A percentile compares a stretch with the other conserved stretches of the same genome.
phyloP scores from a whole-genome alignment of 306 rosid species.

The Gynostemma pentaphyllum region DNA sequence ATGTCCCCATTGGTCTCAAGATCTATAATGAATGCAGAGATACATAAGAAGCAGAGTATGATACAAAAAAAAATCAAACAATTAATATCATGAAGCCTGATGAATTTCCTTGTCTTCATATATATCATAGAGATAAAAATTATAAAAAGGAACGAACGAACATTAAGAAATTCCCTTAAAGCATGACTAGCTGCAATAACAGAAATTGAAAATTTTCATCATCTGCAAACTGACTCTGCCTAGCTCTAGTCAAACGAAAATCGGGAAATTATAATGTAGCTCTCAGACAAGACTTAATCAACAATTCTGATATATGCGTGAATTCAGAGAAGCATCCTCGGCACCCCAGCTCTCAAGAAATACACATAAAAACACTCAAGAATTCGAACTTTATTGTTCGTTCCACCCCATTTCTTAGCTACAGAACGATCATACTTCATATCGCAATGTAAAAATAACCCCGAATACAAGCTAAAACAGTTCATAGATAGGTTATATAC shows the following conservation, averaged over 20 bases:
- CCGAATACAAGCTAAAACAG: not conserved
- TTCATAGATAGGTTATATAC: not conserved
- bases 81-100: not conserved
- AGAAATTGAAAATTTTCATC: too few species aligned
- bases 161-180: too few species aligned
- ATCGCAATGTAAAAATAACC: not conserved
- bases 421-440: not conserved
- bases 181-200: too few species aligned
- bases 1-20: slow-evolving; percentile 26
- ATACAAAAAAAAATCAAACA: not conserved
- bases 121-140: too few species aligned
- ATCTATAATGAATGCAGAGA: slow-evolving; percentile 2
- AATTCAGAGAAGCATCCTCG: not conserved
- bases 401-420: not conserved
- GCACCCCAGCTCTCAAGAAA: not conserved
- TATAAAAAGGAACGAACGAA: not conserved
- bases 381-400: not conserved
- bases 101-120: not conserved
- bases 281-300: not conserved
- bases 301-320: not conserved
- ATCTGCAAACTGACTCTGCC: too few species aligned
- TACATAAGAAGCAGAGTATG: not conserved
- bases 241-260: not conserved
- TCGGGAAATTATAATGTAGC: not conserved
- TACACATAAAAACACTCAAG: not conserved